Evolutionary conservation across 2,329 filamentous ascomycete genomes (phyloP).

Genomic region (Aspergillus sp.): DNA sequence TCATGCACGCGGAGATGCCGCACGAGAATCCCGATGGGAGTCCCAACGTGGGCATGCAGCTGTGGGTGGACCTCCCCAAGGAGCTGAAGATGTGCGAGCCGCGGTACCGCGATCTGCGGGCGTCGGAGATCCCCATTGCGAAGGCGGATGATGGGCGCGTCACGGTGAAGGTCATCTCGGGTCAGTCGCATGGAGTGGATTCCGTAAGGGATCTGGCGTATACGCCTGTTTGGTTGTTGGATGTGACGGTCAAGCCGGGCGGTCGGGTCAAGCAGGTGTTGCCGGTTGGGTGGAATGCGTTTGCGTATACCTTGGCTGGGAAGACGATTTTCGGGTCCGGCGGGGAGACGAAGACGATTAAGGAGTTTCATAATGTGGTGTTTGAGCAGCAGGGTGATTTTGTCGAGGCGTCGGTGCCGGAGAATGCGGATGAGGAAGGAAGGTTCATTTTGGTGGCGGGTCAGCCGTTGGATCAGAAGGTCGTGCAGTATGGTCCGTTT

Average conservation of each 20-base stretch:
- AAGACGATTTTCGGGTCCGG: conserved; percentile 62
- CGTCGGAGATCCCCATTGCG: conserved; percentile 75
- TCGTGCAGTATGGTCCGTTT: conserved; percentile 84
- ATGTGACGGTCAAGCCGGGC: conserved; percentile 77
- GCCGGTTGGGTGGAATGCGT: conserved; percentile 83
- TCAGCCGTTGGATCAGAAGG: conserved; percentile 74
- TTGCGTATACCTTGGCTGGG: conserved; percentile 82
- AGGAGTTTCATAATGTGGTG: conserved; percentile 82
- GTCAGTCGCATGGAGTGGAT: conserved; percentile 79
- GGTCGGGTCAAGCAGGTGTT: conserved; percentile 73
- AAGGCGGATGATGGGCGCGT: conserved; percentile 72
- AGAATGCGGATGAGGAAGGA: conserved; percentile 59
- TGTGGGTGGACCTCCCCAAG: conserved; percentile 90
- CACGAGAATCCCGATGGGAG: conserved; percentile 72
- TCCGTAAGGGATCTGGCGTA: conserved; percentile 88
- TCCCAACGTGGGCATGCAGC: conserved; percentile 82
- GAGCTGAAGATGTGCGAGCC: conserved; percentile 86
- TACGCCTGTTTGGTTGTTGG: conserved; percentile 94
- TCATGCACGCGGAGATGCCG: conserved; percentile 96
- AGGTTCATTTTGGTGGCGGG: conserved; percentile 71
- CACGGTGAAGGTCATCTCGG: conserved; percentile 85
- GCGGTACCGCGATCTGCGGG: conserved; percentile 81
- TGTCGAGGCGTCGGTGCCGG: conserved; percentile 69
- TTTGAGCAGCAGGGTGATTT: conserved; percentile 79
- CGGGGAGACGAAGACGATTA: conserved; percentile 29